phyloP scores from a whole-genome alignment of 1,284 basidiomycete genomes.

The Microbotryum intermedium region DNA sequence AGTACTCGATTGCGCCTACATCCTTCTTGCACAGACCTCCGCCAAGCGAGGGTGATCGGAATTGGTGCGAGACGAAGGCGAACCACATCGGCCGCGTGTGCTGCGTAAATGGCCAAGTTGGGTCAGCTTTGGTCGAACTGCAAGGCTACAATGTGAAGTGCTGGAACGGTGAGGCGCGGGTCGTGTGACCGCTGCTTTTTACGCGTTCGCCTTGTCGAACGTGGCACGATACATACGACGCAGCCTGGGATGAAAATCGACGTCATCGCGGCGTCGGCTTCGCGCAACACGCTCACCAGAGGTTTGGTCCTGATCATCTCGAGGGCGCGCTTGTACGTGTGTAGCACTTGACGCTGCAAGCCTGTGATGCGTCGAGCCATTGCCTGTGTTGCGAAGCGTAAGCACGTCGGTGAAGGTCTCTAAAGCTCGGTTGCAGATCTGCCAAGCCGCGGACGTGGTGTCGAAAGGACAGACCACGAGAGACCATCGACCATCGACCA shows the following conservation, averaged over 20 bases:
- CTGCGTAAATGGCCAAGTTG: constrained; percentile 1
- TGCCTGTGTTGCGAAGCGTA: no score
- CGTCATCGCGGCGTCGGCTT: background rate
- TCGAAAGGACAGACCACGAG: no score
- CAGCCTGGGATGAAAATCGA: no score
- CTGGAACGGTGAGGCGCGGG: no score
- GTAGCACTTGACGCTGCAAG: constrained; percentile 26
- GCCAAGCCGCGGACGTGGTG: no score
- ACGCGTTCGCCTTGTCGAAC: background rate
- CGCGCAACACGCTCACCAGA: background rate
- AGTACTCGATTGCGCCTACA: constrained; percentile 32
- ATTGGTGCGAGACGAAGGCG: constrained; percentile 31
- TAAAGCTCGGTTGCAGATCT: no score
- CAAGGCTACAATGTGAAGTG: background rate
- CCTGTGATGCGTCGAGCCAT: constrained; percentile 17
- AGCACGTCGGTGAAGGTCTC: no score
- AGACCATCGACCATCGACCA: no score
- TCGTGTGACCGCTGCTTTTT: background rate
- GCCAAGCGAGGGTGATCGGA: constrained; percentile 27
- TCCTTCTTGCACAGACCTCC: constrained; percentile 30
- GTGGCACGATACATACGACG: no score
- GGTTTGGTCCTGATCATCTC: constrained; percentile 29
- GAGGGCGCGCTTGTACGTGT: constrained; percentile 28
- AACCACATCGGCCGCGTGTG: constrained; percentile 29
- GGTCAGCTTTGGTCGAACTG: background rate